Base-by-base conservation (phyloP, 257 asterid species). In the Scutellaria baicalensis region DNA sequence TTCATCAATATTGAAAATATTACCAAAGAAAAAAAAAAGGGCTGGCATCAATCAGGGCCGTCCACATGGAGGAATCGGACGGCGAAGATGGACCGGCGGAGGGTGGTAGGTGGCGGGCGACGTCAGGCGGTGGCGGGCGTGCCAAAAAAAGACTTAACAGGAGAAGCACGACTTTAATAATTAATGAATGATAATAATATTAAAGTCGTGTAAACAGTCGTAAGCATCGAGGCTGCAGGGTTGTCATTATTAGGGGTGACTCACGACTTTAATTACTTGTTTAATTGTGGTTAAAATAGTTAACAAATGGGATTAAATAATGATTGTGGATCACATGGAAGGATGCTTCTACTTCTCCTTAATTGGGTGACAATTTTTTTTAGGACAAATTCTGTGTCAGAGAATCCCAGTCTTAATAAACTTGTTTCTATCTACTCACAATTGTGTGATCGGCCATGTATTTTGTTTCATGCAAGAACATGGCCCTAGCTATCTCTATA, bases 311-410 rank as follows among this genome's bases (percentile, higher is more conserved):
- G 81, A 80, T 67, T 74, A 78, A 79, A 74, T 14, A 17, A 79
- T 66, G 71, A 58, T 59, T 56, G 55, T 48, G 71, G 75, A 65
- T 81, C 89, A 84, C 86, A 81, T 81, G 89, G 75, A 81, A 72
- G 79, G 86, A 81, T 81, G 80, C 84, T 81, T 77, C 84, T 71
- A 40, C 66, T 71, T 54, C 2, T n/a, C 20, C 13, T 77, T 70
- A 51, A 59, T 71, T 77, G 20, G 51, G 23, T 52, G 54, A 4
- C 48, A 52, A 52, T 39, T 5, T 21, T 39, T 69, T 61, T 54
- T 31, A 77, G 78, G 83, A 83, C 84, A 72, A 80, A 84, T 71
- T 79, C 74, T 66, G 78, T 69, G 84, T 74, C 86, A 81, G 87
- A 82, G 89, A 84, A 84, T 84, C 89, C 85, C 75, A 84, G 83